A percentile compares a stretch with the other conserved stretches of the same genome.
phyloP scores from a whole-genome alignment of 192 early-diverging fungal species.

The Backusella australiensis region DNA sequence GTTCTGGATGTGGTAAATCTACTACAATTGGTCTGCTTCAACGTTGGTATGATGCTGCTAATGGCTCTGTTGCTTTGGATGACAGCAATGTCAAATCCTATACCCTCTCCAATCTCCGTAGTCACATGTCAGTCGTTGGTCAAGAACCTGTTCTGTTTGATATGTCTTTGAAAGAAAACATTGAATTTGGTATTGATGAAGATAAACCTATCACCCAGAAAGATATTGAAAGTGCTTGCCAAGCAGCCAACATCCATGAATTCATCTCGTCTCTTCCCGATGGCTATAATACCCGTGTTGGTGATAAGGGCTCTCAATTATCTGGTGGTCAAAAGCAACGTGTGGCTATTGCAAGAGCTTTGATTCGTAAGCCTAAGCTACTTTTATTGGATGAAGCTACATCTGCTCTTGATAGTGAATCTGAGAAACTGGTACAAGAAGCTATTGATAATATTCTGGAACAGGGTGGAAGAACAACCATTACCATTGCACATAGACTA shows the following conservation, averaged over 20 bases:
- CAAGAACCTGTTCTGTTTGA: constrained; percentile 95
- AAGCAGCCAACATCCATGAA: constrained; percentile 60
- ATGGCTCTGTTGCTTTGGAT: constrained; percentile 64
- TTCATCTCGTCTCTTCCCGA: constrained; percentile 58
- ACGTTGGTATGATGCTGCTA: constrained; percentile 75
- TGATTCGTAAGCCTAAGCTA: constrained; percentile 84
- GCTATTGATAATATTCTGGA: constrained; percentile 63
- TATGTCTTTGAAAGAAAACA: constrained; percentile 86
- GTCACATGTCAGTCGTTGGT: constrained; percentile 80
- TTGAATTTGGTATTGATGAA: constrained; percentile 63
- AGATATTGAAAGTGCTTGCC: constrained; percentile 55
- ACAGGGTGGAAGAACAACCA: constrained; percentile 62
- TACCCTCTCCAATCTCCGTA: constrained; percentile 65
- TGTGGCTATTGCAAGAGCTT: constrained; percentile 82
- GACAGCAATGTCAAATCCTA: constrained; percentile 57
- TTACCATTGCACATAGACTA: constrained; percentile 71
- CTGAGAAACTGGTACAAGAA: constrained; percentile 68
- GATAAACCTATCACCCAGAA: constrained; percentile 40
- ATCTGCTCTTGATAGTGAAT: constrained; percentile 67
- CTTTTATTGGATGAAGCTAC: constrained; percentile 86
- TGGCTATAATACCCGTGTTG: constrained; percentile 65
- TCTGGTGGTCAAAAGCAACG: constrained; percentile 77
- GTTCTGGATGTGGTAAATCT: constrained; percentile 84
- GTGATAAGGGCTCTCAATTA: constrained; percentile 63
- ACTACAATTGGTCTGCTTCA: constrained; percentile 64